Evolutionary conservation across 148 eudicot genomes (phyloP), one percentile per base, ranked within the genome.

Genomic region (Chenopodium berlandieri): DNA sequence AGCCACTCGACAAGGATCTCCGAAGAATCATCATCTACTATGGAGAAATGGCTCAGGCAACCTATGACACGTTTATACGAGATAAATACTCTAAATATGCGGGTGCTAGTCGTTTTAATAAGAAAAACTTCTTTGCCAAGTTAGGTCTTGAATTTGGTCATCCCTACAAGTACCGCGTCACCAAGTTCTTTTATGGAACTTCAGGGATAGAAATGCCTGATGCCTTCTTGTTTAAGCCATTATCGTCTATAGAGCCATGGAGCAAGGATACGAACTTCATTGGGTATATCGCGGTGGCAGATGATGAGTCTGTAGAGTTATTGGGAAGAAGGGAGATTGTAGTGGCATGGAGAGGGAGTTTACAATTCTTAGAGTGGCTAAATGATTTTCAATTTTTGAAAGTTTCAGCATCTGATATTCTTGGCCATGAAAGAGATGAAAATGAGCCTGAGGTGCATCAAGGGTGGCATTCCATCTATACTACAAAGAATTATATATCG

Each of bases 11-110:
- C 83, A 77, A 81, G 17, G 87, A 93, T 74, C 97, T 95, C 46
- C 92, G 98, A 0, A 78, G 65, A 27, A 89, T 88, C 86, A 54
- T 95, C 31, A 87, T 93, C 64, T 92, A 90, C 82, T 95, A 95
- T 48, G 97, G 98, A 1, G 93, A 95, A 58, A 83, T 90, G 90
- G 90, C 96, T 67, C 98, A 93, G 73, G 97, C 92, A 8, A 75
- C 91, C 47, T 90, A 92, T 75, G 96, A 95, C 78, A 83, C 89
- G 20, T 95, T 92, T 82, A 88, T 84, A 86, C 63, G 86, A 0
- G 89, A 86, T 22, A 84, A 87, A 75, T 85, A 75, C 12, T 94
- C 98, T 0, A 91, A 84, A 50, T 91, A 88, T n/a, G 89, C 90
- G 0, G 97, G 97, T 75, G 82, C 83, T 69, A 85, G 87, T 76